Evolutionary conservation across 2,329 filamentous ascomycete species (phyloP).

Genomic region (Fusarium albosuccineum): DNA sequence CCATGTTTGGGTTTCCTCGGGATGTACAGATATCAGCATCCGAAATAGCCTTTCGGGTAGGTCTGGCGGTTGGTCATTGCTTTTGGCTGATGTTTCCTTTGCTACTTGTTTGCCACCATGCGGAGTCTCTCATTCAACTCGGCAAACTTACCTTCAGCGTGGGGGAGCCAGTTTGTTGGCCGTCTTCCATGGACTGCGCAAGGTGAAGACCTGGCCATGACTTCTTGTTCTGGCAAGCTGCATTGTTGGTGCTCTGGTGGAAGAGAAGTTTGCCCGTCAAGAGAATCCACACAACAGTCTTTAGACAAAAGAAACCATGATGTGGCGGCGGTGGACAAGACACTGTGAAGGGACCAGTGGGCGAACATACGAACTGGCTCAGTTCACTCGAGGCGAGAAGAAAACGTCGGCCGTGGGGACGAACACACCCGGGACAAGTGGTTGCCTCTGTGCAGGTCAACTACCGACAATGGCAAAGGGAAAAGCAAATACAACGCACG

Average conservation of each 20-base stretch:
- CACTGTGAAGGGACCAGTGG: background rate
- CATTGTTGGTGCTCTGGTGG: slow-evolving; percentile 11
- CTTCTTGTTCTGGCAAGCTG: slow-evolving; percentile 19
- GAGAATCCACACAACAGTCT: slow-evolving; percentile 15
- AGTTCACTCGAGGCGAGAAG: slow-evolving; percentile 18
- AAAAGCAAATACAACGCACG: slow-evolving; percentile 39
- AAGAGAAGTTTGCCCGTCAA: background rate
- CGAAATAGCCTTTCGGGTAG: background rate
- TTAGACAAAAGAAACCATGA: slow-evolving; percentile 16
- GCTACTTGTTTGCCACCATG: slow-evolving; percentile 1
- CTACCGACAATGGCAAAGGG: slow-evolving; percentile 40
- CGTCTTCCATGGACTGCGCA: background rate
- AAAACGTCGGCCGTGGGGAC: slow-evolving; percentile 16
- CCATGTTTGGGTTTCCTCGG: background rate
- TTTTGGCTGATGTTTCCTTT: background rate
- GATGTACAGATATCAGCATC: background rate
- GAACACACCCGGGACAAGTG: slow-evolving; percentile 18
- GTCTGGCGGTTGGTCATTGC: background rate
- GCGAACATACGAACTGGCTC: slow-evolving; percentile 20
- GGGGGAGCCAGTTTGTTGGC: background rate
- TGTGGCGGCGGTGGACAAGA: slow-evolving; percentile 12
- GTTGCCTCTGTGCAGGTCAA: slow-evolving; percentile 27
- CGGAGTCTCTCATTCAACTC: background rate
- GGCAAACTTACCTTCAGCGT: background rate
- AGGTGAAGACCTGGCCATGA: background rate